Conservation (phyloP, 768 basidiomycete genomes). For the Rickenella mellea region DNA sequence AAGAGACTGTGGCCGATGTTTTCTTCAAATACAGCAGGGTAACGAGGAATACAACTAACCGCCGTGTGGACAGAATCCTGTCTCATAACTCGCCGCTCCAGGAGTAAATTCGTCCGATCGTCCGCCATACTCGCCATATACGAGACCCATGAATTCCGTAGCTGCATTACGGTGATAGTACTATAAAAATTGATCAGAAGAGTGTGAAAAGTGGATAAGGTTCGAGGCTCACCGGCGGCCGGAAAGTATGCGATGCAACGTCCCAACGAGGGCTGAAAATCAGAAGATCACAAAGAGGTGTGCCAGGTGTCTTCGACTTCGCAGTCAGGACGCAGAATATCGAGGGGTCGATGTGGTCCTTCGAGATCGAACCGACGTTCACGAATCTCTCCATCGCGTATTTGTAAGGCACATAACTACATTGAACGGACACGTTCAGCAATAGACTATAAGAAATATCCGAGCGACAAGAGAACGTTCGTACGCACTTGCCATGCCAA, state of each 20-base stretch:
- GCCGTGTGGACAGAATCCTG: conserved; percentile 57
- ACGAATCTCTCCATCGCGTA: conserved; percentile 57
- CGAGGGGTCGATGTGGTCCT: conserved; percentile 63
- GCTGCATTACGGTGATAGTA: conserved; percentile 59
- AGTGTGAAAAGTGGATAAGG: neutral
- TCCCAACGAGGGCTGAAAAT: conserved; percentile 62
- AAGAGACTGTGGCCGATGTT: conserved; percentile 32
- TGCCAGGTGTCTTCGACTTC: conserved; percentile 47
- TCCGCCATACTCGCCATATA: conserved; percentile 57
- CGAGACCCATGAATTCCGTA: conserved; percentile 55
- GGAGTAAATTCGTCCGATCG: conserved; percentile 54
- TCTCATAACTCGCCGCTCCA: conserved; percentile 54
- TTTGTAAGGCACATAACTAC: conserved; percentile 60
- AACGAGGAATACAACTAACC: conserved; percentile 23
- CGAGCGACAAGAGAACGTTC: neutral
- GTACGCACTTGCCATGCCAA: conserved; percentile 55
- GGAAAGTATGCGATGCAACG: conserved; percentile 47
- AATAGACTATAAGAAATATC: neutral
- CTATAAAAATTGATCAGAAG: conserved; percentile 15
- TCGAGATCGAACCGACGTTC: conserved; percentile 53
- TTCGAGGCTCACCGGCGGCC: conserved; percentile 38
- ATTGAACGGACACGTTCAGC: neutral
- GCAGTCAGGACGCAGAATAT: conserved; percentile 63
- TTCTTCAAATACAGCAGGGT: neutral
- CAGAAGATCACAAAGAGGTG: conserved; percentile 54